These are phyloP conservation scores for Zymoseptoria brevis DNA, from an alignment of 2,329 filamentous ascomycete genomes.

Conservation along the genomic window DNA sequence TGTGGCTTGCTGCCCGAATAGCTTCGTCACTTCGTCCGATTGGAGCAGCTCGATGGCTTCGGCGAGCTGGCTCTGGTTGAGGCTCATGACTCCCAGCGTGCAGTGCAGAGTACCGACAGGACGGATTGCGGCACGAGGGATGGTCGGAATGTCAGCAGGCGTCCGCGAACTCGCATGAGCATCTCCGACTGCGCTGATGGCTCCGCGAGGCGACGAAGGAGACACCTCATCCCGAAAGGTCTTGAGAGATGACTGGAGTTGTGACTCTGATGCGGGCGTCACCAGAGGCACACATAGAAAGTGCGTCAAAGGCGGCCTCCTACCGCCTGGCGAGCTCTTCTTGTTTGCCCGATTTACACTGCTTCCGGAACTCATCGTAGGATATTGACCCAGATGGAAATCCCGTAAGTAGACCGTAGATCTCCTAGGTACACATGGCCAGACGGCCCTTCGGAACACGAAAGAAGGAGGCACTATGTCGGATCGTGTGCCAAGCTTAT, in stretches of 20 bases:
- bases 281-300: constrained; percentile 70
- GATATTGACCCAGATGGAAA: not conserved
- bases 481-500: not conserved
- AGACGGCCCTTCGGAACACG: not conserved
- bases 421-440: not conserved
- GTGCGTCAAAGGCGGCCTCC: constrained; percentile 54
- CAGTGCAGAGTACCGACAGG: constrained; percentile 76
- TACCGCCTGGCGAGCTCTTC: constrained; percentile 8
- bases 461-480: not conserved
- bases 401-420: not conserved
- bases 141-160: not conserved
- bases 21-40: constrained; percentile 17
- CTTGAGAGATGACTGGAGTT: constrained; percentile 56
- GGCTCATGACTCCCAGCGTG: constrained; percentile 78
- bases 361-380: not conserved
- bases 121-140: constrained; percentile 53
- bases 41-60: constrained; percentile 37
- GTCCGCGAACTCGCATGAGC: not conserved
- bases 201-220: not conserved
- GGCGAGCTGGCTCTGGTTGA: constrained; percentile 47
- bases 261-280: constrained; percentile 50
- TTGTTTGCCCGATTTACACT: not conserved
- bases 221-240: constrained; percentile 53
- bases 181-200: not conserved
- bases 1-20: constrained; percentile 9